Percentiles rank a stretch among this genome's conserved stretches.
phyloP scores from a whole-genome alignment of 345 rosid genomes.

The Eucalyptus dawsonii region DNA sequence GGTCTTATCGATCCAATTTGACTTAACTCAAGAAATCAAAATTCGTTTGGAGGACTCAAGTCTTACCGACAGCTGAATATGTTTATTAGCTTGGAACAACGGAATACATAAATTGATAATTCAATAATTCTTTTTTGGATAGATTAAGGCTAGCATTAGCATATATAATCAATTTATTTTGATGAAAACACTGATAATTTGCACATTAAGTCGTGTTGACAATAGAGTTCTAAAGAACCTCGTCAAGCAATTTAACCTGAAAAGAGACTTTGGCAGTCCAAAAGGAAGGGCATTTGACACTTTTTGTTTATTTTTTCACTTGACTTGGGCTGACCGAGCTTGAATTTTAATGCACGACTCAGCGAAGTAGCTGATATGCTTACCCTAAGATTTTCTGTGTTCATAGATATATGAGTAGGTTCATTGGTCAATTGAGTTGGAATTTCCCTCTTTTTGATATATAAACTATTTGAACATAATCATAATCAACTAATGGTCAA shows the following conservation, averaged over 20 bases:
- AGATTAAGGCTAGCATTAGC: background rate
- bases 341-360: background rate
- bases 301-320: background rate
- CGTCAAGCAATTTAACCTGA: background rate
- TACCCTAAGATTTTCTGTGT: background rate
- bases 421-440: too few species aligned
- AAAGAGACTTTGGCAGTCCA: background rate
- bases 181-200: background rate
- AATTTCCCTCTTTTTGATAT: too few species aligned
- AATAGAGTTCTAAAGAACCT: background rate
- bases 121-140: background rate
- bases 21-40: background rate
- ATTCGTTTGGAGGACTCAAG: background rate
- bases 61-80: background rate
- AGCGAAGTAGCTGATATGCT: background rate
- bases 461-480: too few species aligned
- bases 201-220: background rate
- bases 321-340: background rate
- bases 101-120: background rate
- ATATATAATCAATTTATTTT: too few species aligned
- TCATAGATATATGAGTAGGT: background rate
- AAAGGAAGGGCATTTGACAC: background rate
- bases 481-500: too few species aligned
- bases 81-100: background rate
- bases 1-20: background rate